Percentiles rank a stretch among this genome's conserved stretches.
These are phyloP conservation scores for Alternaria gaisen DNA, from an alignment of 2,329 filamentous ascomycete species.

Conservation along the genomic window DNA sequence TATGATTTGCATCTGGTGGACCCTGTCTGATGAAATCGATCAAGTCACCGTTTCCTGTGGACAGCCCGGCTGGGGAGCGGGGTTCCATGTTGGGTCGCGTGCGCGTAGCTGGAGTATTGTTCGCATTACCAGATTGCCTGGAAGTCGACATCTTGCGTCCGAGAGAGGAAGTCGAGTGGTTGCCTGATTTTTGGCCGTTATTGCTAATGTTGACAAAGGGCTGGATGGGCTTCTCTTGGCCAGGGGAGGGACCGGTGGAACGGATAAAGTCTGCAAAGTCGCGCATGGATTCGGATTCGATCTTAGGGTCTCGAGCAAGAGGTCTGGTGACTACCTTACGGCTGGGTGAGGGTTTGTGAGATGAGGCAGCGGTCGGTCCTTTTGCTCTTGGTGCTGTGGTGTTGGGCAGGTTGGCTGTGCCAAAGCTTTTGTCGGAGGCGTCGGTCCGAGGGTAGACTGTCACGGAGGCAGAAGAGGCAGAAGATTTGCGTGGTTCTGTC, in stretches of 20 bases:
- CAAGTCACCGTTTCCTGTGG: slow-evolving; percentile 78
- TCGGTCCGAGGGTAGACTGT: slow-evolving; percentile 46
- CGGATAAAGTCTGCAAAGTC: slow-evolving; percentile 93
- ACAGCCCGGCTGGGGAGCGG: slow-evolving; percentile 73
- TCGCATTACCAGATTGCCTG: slow-evolving; percentile 27
- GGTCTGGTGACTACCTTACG: slow-evolving; percentile 40
- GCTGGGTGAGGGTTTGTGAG: slow-evolving; percentile 36
- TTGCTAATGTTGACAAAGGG: slow-evolving; percentile 44
- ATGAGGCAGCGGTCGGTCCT: slow-evolving; percentile 25
- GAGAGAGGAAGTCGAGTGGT: slow-evolving; percentile 37
- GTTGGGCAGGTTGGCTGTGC: slow-evolving; percentile 37
- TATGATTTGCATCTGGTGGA: slow-evolving; percentile 68
- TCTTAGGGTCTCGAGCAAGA: slow-evolving; percentile 74
- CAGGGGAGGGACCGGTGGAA: slow-evolving; percentile 71
- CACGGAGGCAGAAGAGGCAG: slow-evolving; percentile 29
- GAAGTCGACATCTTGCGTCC: slow-evolving; percentile 40
- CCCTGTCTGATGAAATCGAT: slow-evolving; percentile 96
- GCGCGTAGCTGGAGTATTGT: slow-evolving; percentile 22
- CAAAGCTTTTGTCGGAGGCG: slow-evolving; percentile 40
- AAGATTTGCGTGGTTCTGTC: slow-evolving; percentile 27
- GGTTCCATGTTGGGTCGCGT: slow-evolving; percentile 56
- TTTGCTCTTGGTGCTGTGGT: slow-evolving; percentile 35
- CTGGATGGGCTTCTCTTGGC: slow-evolving; percentile 43
- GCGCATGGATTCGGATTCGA: slow-evolving; percentile 73
- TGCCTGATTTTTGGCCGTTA: slow-evolving; percentile 26